phyloP scores from a whole-genome alignment of 148 eudicot genomes.

The Rheum nobile region DNA sequence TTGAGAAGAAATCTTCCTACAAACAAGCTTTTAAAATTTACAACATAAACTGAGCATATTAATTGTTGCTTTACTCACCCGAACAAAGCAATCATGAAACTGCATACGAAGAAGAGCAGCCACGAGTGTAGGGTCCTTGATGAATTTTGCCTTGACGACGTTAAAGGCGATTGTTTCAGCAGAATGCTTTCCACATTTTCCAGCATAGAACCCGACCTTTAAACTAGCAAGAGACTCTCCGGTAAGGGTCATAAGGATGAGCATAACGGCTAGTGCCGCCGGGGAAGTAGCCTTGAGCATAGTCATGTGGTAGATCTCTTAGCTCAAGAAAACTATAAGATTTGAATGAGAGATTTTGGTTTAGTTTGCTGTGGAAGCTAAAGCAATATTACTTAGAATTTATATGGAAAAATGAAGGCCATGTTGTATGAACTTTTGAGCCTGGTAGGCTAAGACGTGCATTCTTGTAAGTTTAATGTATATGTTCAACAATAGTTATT shows the following conservation, averaged over 20 bases:
- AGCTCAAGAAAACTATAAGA: background rate
- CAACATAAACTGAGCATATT: too few relatives aligned
- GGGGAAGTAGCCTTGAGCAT: background rate
- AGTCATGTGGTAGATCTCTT: background rate
- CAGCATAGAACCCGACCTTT: conserved; percentile 28
- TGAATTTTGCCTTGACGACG: too few relatives aligned
- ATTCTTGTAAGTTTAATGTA: background rate
- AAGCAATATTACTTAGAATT: background rate
- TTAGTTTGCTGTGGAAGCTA: background rate
- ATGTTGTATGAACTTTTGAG: background rate
- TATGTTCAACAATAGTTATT: background rate
- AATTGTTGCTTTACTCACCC: conserved; percentile 9
- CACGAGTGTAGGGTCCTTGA: conserved; percentile 12
- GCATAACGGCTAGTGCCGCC: conserved; percentile 11
- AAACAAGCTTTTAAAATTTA: too few relatives aligned
- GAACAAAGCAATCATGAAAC: conserved; percentile 48
- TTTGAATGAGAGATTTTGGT: background rate
- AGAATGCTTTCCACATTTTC: conserved; percentile 21
- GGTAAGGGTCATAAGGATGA: conserved; percentile 17
- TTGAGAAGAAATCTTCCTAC: background rate
- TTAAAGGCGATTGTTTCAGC: conserved; percentile 30
- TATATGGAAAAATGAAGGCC: background rate
- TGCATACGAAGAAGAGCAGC: conserved; percentile 39
- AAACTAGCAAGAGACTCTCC: conserved; percentile 15
- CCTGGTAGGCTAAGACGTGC: background rate